phyloP scores from a whole-genome alignment of 2,329 filamentous ascomycete genomes.

The Fusarium pseudograminearum region DNA sequence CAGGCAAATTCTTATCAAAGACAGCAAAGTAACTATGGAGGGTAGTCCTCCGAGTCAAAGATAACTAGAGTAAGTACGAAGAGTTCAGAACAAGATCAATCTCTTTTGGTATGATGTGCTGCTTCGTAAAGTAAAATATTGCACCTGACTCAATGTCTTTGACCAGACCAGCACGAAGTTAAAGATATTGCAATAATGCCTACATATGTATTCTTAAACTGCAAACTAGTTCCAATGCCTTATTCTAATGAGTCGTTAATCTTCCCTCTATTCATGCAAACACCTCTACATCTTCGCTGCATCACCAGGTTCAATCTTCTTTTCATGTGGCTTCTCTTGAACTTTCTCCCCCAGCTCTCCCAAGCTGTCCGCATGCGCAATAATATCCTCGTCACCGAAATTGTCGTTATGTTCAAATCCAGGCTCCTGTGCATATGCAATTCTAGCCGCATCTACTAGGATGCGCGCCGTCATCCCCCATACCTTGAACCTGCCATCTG shows the following conservation, averaged over 20 bases:
- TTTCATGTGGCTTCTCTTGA: constrained; percentile 45
- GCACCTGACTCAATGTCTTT: not conserved
- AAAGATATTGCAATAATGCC: not conserved
- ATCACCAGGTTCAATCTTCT: constrained; percentile 48
- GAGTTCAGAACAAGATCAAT: not conserved
- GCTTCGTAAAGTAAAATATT: not conserved
- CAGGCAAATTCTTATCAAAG: not conserved
- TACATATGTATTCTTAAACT: not conserved
- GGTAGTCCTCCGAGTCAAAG: not conserved
- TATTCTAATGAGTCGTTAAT: not conserved
- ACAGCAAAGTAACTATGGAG: not conserved
- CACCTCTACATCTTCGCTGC: constrained; percentile 51
- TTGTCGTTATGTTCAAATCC: constrained; percentile 78
- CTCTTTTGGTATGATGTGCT: not conserved
- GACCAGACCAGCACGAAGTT: not conserved
- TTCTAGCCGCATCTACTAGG: constrained; percentile 84
- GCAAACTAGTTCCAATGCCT: not conserved
- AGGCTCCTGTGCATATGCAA: constrained; percentile 85
- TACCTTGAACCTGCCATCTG: constrained; percentile 77
- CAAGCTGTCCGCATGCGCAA: constrained; percentile 59
- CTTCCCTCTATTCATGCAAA: not conserved
- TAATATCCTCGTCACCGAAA: constrained; percentile 66
- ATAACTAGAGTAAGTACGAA: not conserved
- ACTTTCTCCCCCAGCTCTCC: constrained; percentile 60
- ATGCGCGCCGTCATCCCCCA: constrained; percentile 97